Evolutionary conservation across 257 asterid genomes (phyloP), one percentile per base, ranked within the genome.

Genomic region (Prunella vulgaris): DNA sequence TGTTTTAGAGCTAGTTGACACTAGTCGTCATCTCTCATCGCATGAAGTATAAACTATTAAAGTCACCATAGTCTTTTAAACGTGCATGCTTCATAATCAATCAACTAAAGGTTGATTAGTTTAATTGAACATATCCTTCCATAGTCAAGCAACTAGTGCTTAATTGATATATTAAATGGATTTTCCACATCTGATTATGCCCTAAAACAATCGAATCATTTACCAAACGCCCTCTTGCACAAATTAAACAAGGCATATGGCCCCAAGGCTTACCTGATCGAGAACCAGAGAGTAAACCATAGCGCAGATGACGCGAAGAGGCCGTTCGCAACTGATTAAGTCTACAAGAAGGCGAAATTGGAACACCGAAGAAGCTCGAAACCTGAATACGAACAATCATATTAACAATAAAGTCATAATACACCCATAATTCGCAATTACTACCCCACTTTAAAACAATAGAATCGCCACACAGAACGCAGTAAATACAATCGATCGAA

Each of bases 281-380:
- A 62, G 61, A 49, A 35, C 42, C 68, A 38, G 70, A 67, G 54
- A 17, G 48, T 69, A 35, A 79, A 35, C 70, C 64, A 28, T 54
- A 32, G 44, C 63, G 73, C 20, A 37, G 42, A 40, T 22, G 70
- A 24, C 44, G 63, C 12, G 48, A 62, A 5, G 77, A 64, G 51
- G 71, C 64, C 63, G 10, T 10, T 40, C 71, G 77, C 73, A 61
- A 65, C 75, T 25, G 72, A 74, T 78, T 78, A 46, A 52, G 27
- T 59, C 72, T 33, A 63, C 79, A 8, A 15, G 64, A 60, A 70
- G 54, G 37, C 69, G 75, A 76, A 68, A 78, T 58, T 64, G 64
- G 82, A 74, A 72, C 10, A 48, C 79, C 78, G 37, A 71, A 51
- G 62, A 82, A 78, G 15, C 79, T 74, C 8, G 80, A 78, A 32